phyloP scores from a whole-genome alignment of 331 rosid species.

The Acacia pycnantha region DNA sequence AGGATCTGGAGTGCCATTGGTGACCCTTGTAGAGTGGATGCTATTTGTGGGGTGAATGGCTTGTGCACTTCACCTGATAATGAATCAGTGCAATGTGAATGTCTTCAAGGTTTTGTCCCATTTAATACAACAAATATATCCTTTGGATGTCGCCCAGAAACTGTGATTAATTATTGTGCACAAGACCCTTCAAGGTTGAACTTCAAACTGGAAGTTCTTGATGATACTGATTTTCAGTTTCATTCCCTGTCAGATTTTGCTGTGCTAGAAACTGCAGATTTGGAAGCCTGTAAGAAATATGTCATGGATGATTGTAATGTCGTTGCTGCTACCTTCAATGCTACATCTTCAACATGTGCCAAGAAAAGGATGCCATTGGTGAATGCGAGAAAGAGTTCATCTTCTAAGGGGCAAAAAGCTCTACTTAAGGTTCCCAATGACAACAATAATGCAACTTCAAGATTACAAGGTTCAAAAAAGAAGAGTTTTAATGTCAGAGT shows the following conservation, averaged over 20 bases:
- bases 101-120: conserved; percentile 26
- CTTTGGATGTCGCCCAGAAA: conserved; percentile 28
- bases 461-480: not conserved
- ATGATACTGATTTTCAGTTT: conserved; percentile 34
- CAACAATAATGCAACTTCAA: not conserved
- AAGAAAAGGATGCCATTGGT: conserved; percentile 34
- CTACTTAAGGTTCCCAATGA: conserved; percentile 19
- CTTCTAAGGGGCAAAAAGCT: conserved; percentile 28
- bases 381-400: conserved; percentile 36
- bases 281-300: conserved; percentile 35
- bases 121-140: conserved; percentile 19
- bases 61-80: conserved; percentile 35
- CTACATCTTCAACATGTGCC: conserved; percentile 16
- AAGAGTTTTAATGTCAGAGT: no score
- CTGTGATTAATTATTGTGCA: conserved; percentile 19
- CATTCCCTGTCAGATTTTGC: not conserved
- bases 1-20: conserved; percentile 36
- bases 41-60: conserved; percentile 31
- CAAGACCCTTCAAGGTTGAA: not conserved
- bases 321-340: conserved; percentile 28
- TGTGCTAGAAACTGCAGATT: not conserved
- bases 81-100: conserved; percentile 25
- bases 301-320: conserved; percentile 31
- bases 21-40: conserved; percentile 27
- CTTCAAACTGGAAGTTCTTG: conserved; percentile 23